phyloP scores from a whole-genome alignment of 176 grass and related monocot species.

The Carex pumila region DNA sequence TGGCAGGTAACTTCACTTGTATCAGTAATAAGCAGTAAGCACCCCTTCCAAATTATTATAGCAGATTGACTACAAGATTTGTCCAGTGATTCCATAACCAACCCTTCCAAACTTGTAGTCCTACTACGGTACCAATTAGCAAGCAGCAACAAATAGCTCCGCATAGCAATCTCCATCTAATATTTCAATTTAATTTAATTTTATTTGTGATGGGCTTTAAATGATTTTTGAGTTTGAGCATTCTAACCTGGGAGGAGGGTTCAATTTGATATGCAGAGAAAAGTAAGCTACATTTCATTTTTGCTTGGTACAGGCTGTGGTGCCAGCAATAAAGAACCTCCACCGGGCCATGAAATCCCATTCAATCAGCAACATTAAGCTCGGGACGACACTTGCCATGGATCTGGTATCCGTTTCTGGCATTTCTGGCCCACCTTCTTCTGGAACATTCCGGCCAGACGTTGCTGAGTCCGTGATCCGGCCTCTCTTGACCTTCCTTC shows the following conservation, averaged over 20 bases:
- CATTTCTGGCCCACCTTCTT: constrained; percentile 39
- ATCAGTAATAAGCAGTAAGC: too few relatives aligned
- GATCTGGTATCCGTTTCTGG: constrained; percentile 41
- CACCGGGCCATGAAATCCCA: constrained; percentile 33
- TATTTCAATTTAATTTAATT: neutral
- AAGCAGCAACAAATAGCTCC: too few relatives aligned
- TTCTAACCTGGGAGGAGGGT: neutral
- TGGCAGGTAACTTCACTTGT: constrained; percentile 26
- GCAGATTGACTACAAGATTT: neutral
- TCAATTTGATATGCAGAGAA: neutral
- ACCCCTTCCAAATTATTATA: too few relatives aligned
- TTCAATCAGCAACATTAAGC: constrained; percentile 50
- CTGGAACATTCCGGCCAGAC: constrained; percentile 53
- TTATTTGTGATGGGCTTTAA: neutral
- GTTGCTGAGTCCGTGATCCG: constrained; percentile 50
- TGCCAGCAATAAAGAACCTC: constrained; percentile 75
- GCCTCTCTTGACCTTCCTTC: constrained; percentile 56
- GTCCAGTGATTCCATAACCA: neutral
- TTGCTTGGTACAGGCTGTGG: constrained; percentile 17
- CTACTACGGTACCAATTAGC: too few relatives aligned
- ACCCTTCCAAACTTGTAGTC: too few relatives aligned
- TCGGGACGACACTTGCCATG: constrained; percentile 92
- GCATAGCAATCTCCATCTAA: neutral
- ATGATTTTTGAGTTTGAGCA: neutral
- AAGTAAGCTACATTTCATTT: neutral